Base-by-base conservation (phyloP, 202 grass and related monocot genomes). In the Setaria italica region DNA sequence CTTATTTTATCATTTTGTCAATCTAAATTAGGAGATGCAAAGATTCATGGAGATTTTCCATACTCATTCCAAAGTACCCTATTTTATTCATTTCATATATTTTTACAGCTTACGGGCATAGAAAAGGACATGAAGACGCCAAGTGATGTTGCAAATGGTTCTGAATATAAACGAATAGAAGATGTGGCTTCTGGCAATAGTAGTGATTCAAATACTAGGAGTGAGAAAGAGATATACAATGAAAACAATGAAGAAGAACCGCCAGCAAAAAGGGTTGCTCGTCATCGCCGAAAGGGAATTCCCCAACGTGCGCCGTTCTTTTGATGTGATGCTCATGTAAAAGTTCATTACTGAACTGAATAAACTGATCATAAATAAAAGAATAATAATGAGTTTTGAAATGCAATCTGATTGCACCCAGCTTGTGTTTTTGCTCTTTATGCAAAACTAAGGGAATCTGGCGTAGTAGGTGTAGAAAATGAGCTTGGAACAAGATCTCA, bases 221-320 rank as follows among this genome's bases (percentile, higher is more conserved):
- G 16, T 3, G 19, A 8, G 1, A 17, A 62, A 13, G 62, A 39
- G n/a, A 65, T 13, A 41, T 53, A 1, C 3, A 53, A 48, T 5
- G 76, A 80, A 10, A 15, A 51, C 11, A 14, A 1, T 15, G 25
- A 79, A 1, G 76, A 80, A 80, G 79, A 13, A 16, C 46, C 55
- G 55, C 49, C 76, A 7, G 7, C 76, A 53, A 51, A 47, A 15
- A 72, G 43, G 45, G 54, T 58, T 62, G 33, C 30, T 30, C 57
- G 46, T 72, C 76, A 86, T 3, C 68, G 84, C 1, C 75, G 84
- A 0, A 86, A 86, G 76, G 84, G 76, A 13, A 80, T 86, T 63
- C 76, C 84, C 20, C 46, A 9, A 0, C 84, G 76, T 55, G 76
- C 84, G 9, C 84, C 76, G 14, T 86, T 80, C 41, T 80, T 53